A percentile compares a stretch with the other conserved stretches of the same genome.
Evolutionary conservation across 352 stramenopile genomes (phyloP).

Genomic region (Pythium angustatum): DNA sequence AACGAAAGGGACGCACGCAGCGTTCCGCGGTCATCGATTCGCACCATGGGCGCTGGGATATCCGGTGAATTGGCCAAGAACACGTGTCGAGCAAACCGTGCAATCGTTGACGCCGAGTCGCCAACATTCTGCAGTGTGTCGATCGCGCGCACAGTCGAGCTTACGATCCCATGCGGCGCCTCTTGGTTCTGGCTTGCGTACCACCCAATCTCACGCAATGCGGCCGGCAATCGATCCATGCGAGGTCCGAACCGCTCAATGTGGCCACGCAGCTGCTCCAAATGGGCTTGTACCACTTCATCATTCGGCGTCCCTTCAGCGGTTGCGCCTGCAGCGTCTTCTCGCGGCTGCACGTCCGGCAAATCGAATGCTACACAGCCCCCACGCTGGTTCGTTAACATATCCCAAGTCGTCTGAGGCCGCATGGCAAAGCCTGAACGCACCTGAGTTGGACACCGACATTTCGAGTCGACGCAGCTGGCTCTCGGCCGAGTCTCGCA

Average conservation of each 20-base stretch:
- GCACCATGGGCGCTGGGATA: slow-evolving; percentile 21
- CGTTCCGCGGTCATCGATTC: slow-evolving; percentile 25
- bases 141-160: slow-evolving; percentile 25
- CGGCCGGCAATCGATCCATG: slow-evolving; percentile 24
- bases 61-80: slow-evolving; percentile 30
- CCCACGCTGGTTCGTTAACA: no score
- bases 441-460: slow-evolving; percentile 20
- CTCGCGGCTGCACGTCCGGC: slow-evolving; percentile 13
- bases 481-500: slow-evolving; percentile 23
- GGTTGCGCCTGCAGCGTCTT: slow-evolving; percentile 3
- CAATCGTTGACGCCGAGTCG: slow-evolving; percentile 25
- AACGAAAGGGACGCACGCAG: slow-evolving; percentile 29
- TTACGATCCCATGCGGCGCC: slow-evolving; percentile 26
- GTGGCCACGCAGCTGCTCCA: slow-evolving; percentile 12
- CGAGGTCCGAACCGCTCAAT: slow-evolving; percentile 26
- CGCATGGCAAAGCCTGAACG: no score
- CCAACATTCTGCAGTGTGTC: slow-evolving; percentile 30
- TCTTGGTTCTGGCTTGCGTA: slow-evolving; percentile 24
- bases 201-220: slow-evolving; percentile 25
- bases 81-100: slow-evolving; percentile 29
- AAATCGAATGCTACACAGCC: slow-evolving; percentile 19
- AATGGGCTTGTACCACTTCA: slow-evolving; percentile 14
- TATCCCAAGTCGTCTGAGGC: no score
- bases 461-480: slow-evolving; percentile 21
- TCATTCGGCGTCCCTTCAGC: slow-evolving; percentile 19